Evolutionary conservation across 805 yeast species (phyloP).

Genomic region (Kuraishia molischiana): DNA sequence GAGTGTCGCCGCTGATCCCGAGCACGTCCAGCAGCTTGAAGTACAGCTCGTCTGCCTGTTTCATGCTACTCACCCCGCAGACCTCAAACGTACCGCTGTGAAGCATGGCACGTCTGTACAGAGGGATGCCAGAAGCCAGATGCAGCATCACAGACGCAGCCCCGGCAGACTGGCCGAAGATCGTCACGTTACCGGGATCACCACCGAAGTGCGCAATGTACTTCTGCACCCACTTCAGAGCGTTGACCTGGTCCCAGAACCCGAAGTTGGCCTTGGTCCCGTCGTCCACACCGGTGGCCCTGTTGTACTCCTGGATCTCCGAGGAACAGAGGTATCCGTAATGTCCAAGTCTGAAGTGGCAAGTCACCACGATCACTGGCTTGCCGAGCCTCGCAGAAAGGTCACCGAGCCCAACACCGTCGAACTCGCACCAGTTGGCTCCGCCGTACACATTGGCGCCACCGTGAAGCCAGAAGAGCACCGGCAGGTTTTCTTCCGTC

Average conservation of each 20-base stretch:
- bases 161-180: slow-evolving; percentile 15
- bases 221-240: slow-evolving; percentile 10
- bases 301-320: slow-evolving; percentile 6
- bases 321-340: slow-evolving; percentile 10
- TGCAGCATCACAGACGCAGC: slow-evolving; percentile 5
- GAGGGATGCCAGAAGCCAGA: slow-evolving; percentile 3
- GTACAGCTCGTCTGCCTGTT: slow-evolving; percentile 8
- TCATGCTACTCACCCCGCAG: slow-evolving; percentile 8
- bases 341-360: slow-evolving; percentile 11
- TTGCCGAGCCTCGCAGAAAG: background rate
- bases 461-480: slow-evolving; percentile 11
- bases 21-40: slow-evolving; percentile 6
- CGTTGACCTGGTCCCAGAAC: slow-evolving; percentile 12
- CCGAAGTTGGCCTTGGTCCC: slow-evolving; percentile 9
- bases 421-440: slow-evolving; percentile 4
- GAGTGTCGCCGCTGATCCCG: slow-evolving; percentile 5
- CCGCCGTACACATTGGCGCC: slow-evolving; percentile 9
- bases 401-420: background rate
- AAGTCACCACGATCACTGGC: slow-evolving; percentile 7
- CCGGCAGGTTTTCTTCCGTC: slow-evolving; percentile 6
- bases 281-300: slow-evolving; percentile 1
- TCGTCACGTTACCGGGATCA: slow-evolving; percentile 9
- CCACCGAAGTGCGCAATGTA: slow-evolving; percentile 13
- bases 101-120: slow-evolving; percentile 6
- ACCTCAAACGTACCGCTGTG: slow-evolving; percentile 9